A percentile compares a stretch with the other conserved stretches of the same genome.
Conservation (phyloP, 805 yeast genomes). For the Saccharomycopsis sp. region DNA sequence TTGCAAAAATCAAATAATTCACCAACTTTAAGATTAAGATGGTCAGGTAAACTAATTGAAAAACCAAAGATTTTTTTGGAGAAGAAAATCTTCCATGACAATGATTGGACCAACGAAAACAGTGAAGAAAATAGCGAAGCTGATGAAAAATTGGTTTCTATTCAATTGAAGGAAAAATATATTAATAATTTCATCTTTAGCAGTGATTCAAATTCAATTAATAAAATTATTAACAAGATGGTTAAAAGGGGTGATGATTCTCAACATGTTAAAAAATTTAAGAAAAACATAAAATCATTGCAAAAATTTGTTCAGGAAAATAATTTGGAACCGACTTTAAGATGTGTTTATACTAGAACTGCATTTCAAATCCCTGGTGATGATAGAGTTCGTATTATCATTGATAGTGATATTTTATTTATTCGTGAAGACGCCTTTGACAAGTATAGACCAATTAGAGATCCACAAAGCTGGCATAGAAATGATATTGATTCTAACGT, state of each 20-base stretch:
- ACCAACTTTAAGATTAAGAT: constrained; percentile 76
- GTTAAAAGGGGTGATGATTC: constrained; percentile 50
- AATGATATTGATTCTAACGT: constrained; percentile 78
- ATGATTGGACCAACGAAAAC: constrained; percentile 30
- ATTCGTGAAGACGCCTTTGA: constrained; percentile 91
- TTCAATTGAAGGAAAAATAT: constrained; percentile 69
- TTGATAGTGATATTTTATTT: constrained; percentile 82
- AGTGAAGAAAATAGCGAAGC: constrained; percentile 30
- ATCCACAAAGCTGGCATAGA: constrained; percentile 87
- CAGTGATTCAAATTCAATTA: constrained; percentile 39
- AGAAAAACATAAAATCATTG: constrained; percentile 50
- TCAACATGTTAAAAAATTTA: constrained; percentile 41
- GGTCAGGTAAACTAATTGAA: constrained; percentile 79
- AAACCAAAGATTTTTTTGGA: constrained; percentile 78
- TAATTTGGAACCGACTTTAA: constrained; percentile 74
- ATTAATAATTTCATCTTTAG: constrained; percentile 55
- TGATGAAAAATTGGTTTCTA: constrained; percentile 49
- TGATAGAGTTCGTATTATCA: constrained; percentile 81
- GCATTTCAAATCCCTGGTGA: constrained; percentile 99
- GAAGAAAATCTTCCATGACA: constrained; percentile 62
- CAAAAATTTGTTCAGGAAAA: constrained; percentile 57
- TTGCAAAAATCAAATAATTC: constrained; percentile 60
- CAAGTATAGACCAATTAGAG: constrained; percentile 77
- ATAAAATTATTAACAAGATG: constrained; percentile 51
- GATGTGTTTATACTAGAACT: constrained; percentile 83